Conservation (phyloP, 768 basidiomycete species). For the Chalciporus chontae region DNA sequence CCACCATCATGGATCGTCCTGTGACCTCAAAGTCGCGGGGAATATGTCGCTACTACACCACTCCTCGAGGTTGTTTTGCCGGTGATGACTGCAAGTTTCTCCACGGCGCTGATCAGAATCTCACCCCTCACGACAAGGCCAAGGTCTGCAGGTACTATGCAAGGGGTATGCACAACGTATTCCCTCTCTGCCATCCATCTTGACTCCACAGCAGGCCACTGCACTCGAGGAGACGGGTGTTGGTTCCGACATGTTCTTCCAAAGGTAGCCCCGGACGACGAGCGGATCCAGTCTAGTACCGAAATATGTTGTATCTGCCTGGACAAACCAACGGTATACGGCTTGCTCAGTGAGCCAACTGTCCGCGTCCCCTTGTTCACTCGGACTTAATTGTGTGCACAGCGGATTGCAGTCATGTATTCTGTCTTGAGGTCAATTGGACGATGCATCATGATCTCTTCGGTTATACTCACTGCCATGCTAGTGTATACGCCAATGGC, state of each 20-base stretch:
- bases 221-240: slow-evolving; percentile 63
- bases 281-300: slow-evolving; percentile 34
- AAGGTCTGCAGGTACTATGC: slow-evolving; percentile 69
- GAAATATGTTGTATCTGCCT: slow-evolving; percentile 70
- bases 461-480: slow-evolving; percentile 3
- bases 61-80: slow-evolving; percentile 65
- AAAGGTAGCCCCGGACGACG: slow-evolving; percentile 19
- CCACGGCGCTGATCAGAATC: slow-evolving; percentile 48
- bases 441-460: background rate
- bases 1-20: slow-evolving; percentile 45
- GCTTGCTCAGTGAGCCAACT: slow-evolving; percentile 54
- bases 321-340: slow-evolving; percentile 67
- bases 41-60: slow-evolving; percentile 63
- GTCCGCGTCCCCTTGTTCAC: background rate
- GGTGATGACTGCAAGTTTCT: slow-evolving; percentile 74
- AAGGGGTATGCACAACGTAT: slow-evolving; percentile 39
- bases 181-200: background rate
- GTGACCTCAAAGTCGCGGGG: slow-evolving; percentile 70
- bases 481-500: slow-evolving; percentile 80
- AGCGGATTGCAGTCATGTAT: slow-evolving; percentile 77
- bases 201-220: slow-evolving; percentile 50
- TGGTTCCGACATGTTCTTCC: slow-evolving; percentile 65
- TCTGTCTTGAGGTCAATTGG: slow-evolving; percentile 61
- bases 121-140: slow-evolving; percentile 68
- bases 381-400: slow-evolving; percentile 5